Percentiles rank a stretch among this genome's conserved stretches.
phyloP scores from a whole-genome alignment of 148 eudicot species.

The Nyssa sinensis region DNA sequence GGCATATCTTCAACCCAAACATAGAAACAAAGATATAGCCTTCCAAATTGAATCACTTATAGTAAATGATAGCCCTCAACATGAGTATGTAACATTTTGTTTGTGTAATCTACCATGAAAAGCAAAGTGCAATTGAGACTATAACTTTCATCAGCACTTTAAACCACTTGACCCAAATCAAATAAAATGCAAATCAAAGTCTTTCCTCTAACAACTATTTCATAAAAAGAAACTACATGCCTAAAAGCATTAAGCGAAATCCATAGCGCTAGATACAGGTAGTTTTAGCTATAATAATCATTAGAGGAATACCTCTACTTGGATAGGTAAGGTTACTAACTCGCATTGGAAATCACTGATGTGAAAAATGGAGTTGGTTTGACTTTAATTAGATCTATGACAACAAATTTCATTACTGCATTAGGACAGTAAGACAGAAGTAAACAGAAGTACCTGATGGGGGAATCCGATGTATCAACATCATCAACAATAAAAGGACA shows the following conservation, averaged over 20 bases:
- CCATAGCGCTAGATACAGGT: background rate
- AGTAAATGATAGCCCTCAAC: background rate
- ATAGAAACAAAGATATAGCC: background rate
- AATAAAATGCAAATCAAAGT: background rate
- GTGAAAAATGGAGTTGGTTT: background rate
- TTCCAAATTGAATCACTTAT: background rate
- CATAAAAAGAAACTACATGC: background rate
- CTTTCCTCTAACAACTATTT: background rate
- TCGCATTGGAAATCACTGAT: background rate
- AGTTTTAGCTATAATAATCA: background rate
- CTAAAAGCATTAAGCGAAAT: background rate
- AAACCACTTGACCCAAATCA: background rate
- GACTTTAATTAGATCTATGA: background rate
- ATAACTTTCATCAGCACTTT: background rate
- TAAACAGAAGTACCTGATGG: slow-evolving; percentile 54
- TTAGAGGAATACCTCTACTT: background rate
- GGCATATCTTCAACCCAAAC: background rate
- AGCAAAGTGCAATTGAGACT: background rate
- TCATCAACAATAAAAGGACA: slow-evolving; percentile 96
- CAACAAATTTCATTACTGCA: background rate
- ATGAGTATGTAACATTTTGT: background rate
- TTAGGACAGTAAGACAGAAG: slow-evolving; percentile 1
- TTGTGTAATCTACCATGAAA: background rate
- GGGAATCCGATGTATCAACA: slow-evolving; percentile 70
- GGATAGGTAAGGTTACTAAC: background rate